phyloP scores from a whole-genome alignment of 208 protist genomes.

The Leishmania major region DNA sequence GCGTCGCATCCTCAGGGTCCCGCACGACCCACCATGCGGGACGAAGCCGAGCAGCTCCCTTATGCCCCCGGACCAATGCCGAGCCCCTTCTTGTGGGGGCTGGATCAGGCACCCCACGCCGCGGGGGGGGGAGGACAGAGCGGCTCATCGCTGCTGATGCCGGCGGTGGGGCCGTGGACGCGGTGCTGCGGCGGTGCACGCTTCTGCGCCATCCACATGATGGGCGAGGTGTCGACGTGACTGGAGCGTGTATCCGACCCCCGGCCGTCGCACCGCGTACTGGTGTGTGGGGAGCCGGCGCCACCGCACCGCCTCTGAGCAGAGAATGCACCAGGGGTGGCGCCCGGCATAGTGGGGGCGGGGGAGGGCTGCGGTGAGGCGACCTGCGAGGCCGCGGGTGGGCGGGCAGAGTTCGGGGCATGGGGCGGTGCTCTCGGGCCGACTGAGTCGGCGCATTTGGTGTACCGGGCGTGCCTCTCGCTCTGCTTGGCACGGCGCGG shows the following conservation, averaged over 20 bases:
- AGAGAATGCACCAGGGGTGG: not conserved
- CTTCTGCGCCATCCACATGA: not conserved
- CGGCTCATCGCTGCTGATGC: not conserved
- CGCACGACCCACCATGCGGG: not conserved
- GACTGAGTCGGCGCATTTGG: not conserved
- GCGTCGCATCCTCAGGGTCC: not conserved
- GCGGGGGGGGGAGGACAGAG: not conserved
- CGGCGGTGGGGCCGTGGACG: not conserved
- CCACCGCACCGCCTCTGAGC: too few relatives aligned
- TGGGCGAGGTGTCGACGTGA: not conserved
- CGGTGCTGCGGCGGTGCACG: not conserved
- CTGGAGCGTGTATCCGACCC: not conserved
- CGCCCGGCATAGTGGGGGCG: not conserved
- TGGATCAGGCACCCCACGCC: not conserved
- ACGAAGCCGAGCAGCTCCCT: not conserved
- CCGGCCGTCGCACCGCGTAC: not conserved
- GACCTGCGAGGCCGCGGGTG: not conserved
- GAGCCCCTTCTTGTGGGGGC: not conserved
- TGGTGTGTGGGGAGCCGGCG: not conserved
- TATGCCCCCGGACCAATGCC: not conserved
- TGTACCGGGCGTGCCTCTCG: not conserved
- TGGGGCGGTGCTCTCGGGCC: not conserved
- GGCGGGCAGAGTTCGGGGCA: not conserved
- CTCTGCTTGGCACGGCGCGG: not conserved
- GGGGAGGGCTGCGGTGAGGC: not conserved